Evolutionary conservation across 305 asterid species (phyloP).

Genomic region (Solanum hybrid): DNA sequence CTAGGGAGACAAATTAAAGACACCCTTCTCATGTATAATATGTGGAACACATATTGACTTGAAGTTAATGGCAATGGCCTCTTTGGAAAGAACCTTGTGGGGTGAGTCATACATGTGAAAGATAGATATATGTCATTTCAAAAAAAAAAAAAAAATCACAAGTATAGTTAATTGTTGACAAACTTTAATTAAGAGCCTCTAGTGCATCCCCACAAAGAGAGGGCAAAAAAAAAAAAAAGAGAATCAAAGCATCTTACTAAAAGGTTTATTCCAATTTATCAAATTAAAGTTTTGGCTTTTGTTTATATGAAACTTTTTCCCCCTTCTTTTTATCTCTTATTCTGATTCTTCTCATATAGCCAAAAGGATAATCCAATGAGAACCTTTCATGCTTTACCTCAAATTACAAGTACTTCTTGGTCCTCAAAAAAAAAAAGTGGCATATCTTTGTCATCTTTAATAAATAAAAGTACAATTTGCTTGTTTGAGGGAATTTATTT

Average conservation of each 20-base stretch:
- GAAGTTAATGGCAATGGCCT: background rate
- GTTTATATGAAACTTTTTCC: background rate
- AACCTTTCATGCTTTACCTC: background rate
- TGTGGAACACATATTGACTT: background rate
- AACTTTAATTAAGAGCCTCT: background rate
- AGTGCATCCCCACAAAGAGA: background rate
- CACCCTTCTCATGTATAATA: background rate
- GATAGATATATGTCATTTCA: background rate
- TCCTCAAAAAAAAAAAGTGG: background rate
- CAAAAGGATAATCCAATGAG: conserved; percentile 6
- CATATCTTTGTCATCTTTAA: background rate
- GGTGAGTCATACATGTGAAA: background rate
- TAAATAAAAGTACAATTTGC: background rate
- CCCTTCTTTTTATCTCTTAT: background rate
- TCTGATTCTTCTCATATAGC: background rate
- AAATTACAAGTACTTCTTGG: background rate
- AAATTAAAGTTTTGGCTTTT: background rate
- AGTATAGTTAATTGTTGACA: background rate
- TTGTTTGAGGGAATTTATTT: background rate
- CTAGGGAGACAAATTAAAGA: background rate
- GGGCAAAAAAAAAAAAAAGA: background rate
- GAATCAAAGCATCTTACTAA: conserved; percentile 1
- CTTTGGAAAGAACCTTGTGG: background rate
- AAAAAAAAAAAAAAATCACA: background rate
- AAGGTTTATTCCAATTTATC: conserved; percentile 1